Percentiles rank a stretch among this genome's conserved stretches.
Conservation (phyloP, 306 rosid genomes). For the Crotalaria pallida region DNA sequence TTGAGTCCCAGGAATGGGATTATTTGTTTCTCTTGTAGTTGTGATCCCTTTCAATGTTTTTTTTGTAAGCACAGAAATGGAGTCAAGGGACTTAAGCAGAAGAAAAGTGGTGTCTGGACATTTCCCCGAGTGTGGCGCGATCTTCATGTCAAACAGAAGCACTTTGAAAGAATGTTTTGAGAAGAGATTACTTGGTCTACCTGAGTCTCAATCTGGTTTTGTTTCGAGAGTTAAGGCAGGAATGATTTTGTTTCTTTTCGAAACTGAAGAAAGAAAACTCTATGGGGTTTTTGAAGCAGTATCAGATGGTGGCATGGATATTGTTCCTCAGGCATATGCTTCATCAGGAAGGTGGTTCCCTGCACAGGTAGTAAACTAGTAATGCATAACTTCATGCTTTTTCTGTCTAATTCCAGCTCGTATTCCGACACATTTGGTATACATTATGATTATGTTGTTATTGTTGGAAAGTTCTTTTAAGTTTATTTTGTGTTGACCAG, state of each 20-base stretch:
- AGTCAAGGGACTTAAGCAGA: background rate
- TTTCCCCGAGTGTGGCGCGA: constrained; percentile 42
- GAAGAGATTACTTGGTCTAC: constrained; percentile 41
- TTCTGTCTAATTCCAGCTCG: background rate
- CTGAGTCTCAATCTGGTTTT: constrained; percentile 14
- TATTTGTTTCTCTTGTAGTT: background rate
- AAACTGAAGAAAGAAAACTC: constrained; percentile 39
- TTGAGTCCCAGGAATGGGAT: background rate
- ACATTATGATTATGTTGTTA: background rate
- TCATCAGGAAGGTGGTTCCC: constrained; percentile 50
- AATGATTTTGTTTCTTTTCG: constrained; percentile 51
- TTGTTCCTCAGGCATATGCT: constrained; percentile 36
- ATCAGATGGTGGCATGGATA: constrained; percentile 43
- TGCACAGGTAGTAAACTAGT: constrained; percentile 48
- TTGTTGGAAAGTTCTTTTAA: background rate
- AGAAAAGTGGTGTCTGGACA: constrained; percentile 3
- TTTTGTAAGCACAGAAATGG: constrained; percentile 14
- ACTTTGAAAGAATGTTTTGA: constrained; percentile 36
- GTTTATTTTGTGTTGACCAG: constrained; percentile 21
- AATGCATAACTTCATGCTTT: background rate
- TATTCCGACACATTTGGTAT: background rate
- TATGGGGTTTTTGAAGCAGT: constrained; percentile 48
- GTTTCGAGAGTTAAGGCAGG: constrained; percentile 41
- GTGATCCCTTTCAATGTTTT: background rate
- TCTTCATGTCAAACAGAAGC: constrained; percentile 46